Base-by-base conservation (phyloP, 2,329 filamentous ascomycete genomes). In the Diaporthe citriasiana region DNA sequence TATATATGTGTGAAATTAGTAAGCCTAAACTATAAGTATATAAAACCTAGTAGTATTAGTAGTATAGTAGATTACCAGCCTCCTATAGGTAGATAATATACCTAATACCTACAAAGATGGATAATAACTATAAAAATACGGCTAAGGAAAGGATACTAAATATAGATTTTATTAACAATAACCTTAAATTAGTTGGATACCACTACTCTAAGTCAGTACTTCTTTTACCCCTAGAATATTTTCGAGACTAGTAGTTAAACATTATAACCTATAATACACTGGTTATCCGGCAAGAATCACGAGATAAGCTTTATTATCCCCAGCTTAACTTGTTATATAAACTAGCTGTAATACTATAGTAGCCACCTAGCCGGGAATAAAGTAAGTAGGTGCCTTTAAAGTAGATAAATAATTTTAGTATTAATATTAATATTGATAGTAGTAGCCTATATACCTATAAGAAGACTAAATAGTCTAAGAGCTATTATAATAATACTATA, bases 201-300 rank as follows among this genome's bases (percentile, higher is more conserved):
- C 5, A 27, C 4, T 7, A 6, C 25, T 53, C 13, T 7, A 17
- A 27, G 15, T 53, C 5, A 17, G 6, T 2, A 10, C 9, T 53
- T 4, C 9, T 25, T 15, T 5, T 53, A 7, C 12, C 12, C 9
- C 10, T 53, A 6, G 12, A 10, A 5, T 2, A 53, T 15, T 5
- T 27, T 6, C 5, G 15, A 53, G 10, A 27, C 15, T 2, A 53
- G 1, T 2, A 53, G 25, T 4, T 27, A 12, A 5, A 27, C n/a
- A 0, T 27, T 53, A 4, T 5, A 17, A 53, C 42, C 5, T 22
- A 45, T 22, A 22, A 45, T 22, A 3, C 10, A 25, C n/a, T 53
- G 5, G 7, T 53, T 5, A 4, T 53, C 12, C 4, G 7, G 1
- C 5, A 2, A 0, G 3, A 4, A 27, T 53, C 7, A 6, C 4